phyloP scores from a whole-genome alignment of 495 filamentous ascomycete genomes.

The Elasticomyces elasticus region DNA sequence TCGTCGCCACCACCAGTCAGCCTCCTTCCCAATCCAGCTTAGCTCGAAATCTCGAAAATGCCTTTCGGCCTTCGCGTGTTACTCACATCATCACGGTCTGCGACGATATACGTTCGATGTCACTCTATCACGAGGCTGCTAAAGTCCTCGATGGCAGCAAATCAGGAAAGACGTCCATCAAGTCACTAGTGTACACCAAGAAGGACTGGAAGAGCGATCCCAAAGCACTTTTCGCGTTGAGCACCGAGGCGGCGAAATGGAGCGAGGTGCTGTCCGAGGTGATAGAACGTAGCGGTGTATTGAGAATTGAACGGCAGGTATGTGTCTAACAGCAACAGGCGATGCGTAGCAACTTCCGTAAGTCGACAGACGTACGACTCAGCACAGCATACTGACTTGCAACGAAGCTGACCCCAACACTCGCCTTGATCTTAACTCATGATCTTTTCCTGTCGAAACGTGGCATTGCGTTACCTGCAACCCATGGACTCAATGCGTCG shows the following conservation, averaged over 20 bases:
- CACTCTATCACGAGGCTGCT: constrained; percentile 88
- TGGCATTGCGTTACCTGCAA: constrained; percentile 65
- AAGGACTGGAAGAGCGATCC: constrained; percentile 63
- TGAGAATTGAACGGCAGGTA: constrained; percentile 68
- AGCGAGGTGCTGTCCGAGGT: constrained; percentile 73
- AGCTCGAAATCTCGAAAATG: too few relatives aligned
- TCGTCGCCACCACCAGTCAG: too few relatives aligned
- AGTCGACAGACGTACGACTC: not conserved
- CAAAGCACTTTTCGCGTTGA: constrained; percentile 75
- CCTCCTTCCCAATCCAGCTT: too few relatives aligned
- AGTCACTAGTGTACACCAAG: constrained; percentile 65
- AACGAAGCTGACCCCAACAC: constrained; percentile 61
- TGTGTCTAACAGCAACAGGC: constrained; percentile 5
- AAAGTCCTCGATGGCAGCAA: constrained; percentile 52
- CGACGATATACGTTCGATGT: too few relatives aligned
- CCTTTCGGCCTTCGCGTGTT: too few relatives aligned
- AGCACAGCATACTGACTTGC: constrained; percentile 34
- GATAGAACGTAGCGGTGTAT: constrained; percentile 37
- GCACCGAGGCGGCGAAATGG: constrained; percentile 83
- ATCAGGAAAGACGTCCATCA: constrained; percentile 64
- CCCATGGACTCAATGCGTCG: constrained; percentile 63
- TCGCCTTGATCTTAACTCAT: constrained; percentile 75
- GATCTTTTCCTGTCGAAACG: constrained; percentile 72
- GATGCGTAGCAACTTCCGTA: constrained; percentile 14
- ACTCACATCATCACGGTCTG: too few relatives aligned